A percentile compares a stretch with the other conserved stretches of the same genome.
Evolutionary conservation across 192 early-diverging fungal species (phyloP).

Genomic region (Coemansia sp.): DNA sequence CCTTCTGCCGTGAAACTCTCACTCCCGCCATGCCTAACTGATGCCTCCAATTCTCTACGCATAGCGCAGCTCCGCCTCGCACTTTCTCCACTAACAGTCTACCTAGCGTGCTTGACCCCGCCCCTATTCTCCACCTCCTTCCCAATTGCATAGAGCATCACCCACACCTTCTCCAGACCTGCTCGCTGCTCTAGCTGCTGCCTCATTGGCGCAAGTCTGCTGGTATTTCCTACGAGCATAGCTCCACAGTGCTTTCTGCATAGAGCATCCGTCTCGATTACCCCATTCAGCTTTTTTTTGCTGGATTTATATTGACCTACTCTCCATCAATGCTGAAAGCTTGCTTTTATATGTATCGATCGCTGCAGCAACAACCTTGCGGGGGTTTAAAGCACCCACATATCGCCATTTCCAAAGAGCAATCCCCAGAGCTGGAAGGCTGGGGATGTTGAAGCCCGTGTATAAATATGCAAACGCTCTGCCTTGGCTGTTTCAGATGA

Average conservation of each 20-base stretch:
- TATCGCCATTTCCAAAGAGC: conserved; percentile 5
- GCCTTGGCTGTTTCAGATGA: conserved; percentile 9
- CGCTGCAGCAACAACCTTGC: conserved; percentile 9
- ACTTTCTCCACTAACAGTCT: neutral
- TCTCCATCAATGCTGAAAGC: conserved; percentile 8
- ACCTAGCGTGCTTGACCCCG: neutral
- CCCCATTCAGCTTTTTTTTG: neutral
- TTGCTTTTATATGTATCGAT: neutral
- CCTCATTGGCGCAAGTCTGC: neutral
- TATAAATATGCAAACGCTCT: neutral
- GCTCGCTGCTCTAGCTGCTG: neutral
- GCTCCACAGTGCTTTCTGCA: neutral
- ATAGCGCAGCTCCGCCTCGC: neutral
- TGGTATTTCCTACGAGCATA: neutral
- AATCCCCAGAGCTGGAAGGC: neutral
- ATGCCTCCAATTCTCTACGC: neutral
- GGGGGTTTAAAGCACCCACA: conserved; percentile 4
- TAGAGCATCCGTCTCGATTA: neutral
- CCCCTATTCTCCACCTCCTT: neutral
- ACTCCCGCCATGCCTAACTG: neutral
- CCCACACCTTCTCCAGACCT: conserved; percentile 8
- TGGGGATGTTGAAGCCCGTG: neutral
- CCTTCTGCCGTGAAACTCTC: neutral
- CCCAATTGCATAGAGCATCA: conserved; percentile 1
- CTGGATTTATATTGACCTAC: conserved; percentile 4